Base-by-base conservation (phyloP, 495 filamentous ascomycete genomes). In the Aspergillus saccharolyticus region DNA sequence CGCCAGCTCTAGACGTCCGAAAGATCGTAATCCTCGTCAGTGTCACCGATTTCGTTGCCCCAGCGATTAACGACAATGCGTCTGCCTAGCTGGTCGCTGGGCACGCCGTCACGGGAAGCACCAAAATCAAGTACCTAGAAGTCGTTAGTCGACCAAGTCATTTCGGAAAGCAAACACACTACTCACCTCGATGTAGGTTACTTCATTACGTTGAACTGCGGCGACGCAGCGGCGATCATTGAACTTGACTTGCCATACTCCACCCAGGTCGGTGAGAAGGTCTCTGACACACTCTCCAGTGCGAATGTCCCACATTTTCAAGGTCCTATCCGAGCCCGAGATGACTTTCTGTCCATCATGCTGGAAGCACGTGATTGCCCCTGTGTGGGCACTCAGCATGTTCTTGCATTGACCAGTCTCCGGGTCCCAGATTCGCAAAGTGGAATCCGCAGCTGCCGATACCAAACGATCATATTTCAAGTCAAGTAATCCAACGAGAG, bases 191-290 rank as follows among this genome's bases (percentile, higher is more conserved):
- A 99, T 90, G 66, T 96, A 97, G 5, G 95, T 97, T 64, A 96
- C 66, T 60, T 85, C 86, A 53, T 95, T 89, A 44, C 94, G 80
- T 77, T 99, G 95, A 59, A 99, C 94, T 28, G 94, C 94, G 50
- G 94, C 94, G 45, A 99, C 94, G 70, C 94, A 99, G 70, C 91
- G 79, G 57, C 94, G 81, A 68, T 96, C 89, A 69, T 99, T 91
- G 72, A 99, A 99, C 67, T 91, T 91, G 65, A 99, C 94, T 74
- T 99, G 94, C 94, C 94, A 99, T 43, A 99, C 94, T 9, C 91
- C 90, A 63, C 86, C 91, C 55, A 99, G 79, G 67, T 97, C 91
- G n/a, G 90, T 96, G 61, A 99, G 80, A 22, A 99, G 83, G 74
- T 99, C 94, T 57, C 91, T 86, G 44, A 96, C 87, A 70, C 91